These are phyloP conservation scores for Chenopodium album DNA, from an alignment of 148 eudicot species.

Conservation along the genomic window DNA sequence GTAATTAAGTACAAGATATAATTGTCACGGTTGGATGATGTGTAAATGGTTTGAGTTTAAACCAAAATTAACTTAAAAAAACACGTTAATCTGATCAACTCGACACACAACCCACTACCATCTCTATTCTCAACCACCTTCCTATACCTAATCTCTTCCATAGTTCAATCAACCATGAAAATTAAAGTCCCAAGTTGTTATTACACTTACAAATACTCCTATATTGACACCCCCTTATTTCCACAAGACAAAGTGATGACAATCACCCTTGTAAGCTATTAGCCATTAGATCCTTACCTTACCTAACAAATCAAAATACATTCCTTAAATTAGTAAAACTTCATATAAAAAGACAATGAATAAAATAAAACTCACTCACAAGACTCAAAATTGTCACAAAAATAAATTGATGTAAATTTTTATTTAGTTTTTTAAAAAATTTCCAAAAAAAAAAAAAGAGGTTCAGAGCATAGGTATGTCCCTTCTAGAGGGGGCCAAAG, in stretches of 20 bases:
- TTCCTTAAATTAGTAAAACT: background rate
- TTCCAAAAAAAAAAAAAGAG: background rate
- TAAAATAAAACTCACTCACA: background rate
- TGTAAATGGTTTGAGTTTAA: too few relatives aligned
- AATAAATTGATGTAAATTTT: background rate
- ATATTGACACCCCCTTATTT: background rate
- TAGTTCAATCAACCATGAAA: background rate
- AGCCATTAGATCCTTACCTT: background rate
- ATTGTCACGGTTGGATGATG: too few relatives aligned
- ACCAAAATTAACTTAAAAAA: background rate
- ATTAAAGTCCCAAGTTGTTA: background rate
- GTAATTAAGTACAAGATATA: too few relatives aligned
- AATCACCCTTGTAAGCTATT: background rate
- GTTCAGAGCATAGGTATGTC: constrained; percentile 2
- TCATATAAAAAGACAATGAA: background rate
- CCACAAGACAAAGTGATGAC: constrained; percentile 6
- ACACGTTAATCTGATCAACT: background rate
- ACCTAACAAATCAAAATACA: background rate
- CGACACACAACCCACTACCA: background rate
- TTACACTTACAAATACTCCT: too few relatives aligned
- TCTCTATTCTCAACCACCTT: background rate
- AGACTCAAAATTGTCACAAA: background rate
- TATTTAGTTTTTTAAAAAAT: too few relatives aligned
- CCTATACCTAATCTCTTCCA: background rate
- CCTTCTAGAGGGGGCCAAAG: constrained; percentile 22